Evolutionary conservation across 331 rosid genomes (phyloP).

Genomic region (Phaseolus coccineus): DNA sequence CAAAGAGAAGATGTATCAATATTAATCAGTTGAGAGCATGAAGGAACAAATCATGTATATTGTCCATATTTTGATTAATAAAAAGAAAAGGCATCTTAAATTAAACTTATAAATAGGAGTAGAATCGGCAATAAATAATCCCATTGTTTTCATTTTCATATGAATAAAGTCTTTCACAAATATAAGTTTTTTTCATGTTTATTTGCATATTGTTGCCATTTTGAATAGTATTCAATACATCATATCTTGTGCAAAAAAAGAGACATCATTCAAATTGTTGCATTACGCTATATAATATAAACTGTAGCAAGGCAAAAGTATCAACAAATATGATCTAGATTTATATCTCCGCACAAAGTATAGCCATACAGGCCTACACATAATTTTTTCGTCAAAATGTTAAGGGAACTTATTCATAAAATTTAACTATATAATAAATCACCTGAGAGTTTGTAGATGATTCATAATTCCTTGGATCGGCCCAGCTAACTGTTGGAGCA

Average conservation of each 20-base stretch:
- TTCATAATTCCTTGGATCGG: constrained; percentile 71
- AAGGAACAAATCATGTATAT: not conserved
- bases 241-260: not conserved
- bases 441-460: constrained; percentile 72
- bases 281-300: not conserved
- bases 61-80: not conserved
- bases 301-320: not conserved
- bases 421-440: constrained; percentile 26
- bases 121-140: not conserved
- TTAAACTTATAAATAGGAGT: not conserved
- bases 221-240: not conserved
- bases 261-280: not conserved
- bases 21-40: not conserved
- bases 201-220: not conserved
- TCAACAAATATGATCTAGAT: not conserved
- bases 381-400: not conserved
- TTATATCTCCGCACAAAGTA: not conserved
- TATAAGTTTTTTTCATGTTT: not conserved
- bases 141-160: not conserved
- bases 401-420: not conserved
- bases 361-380: constrained; percentile 18
- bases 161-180: not conserved
- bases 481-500: constrained; percentile 80
- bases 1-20: not conserved
- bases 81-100: not conserved